These are phyloP conservation scores for Bretziella fagacearum DNA, from an alignment of 2,329 filamentous ascomycete species.

Conservation along the genomic window DNA sequence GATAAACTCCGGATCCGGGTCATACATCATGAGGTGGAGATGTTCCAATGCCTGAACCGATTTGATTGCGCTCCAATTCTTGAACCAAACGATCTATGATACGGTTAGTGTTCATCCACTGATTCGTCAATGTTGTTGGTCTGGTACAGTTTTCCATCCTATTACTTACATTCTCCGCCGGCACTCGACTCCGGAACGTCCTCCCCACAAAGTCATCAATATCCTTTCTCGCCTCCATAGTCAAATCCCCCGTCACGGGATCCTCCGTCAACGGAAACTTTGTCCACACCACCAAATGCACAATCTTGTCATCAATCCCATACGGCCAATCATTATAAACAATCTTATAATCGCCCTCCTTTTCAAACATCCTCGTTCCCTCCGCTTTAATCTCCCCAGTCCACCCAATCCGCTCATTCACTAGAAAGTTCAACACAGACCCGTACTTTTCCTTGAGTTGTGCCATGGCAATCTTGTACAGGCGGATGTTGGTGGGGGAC, in stretches of 20 bases:
- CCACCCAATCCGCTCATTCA: conserved; percentile 57
- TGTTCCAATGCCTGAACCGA: conserved; percentile 79
- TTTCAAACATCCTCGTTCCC: conserved; percentile 7
- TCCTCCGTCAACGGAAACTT: conserved; percentile 70
- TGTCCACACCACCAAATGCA: conserved; percentile 83
- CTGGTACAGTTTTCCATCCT: no score
- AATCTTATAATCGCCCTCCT: conserved; percentile 47
- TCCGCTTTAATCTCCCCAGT: conserved; percentile 15
- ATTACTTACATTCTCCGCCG: neutral
- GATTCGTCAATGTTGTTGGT: no score
- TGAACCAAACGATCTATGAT: conserved; percentile 30
- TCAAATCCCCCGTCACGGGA: conserved; percentile 46
- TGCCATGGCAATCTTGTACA: conserved; percentile 56
- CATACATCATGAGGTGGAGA: conserved; percentile 82
- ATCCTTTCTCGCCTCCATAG: conserved; percentile 39
- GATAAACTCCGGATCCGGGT: conserved; percentile 55
- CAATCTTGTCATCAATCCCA: conserved; percentile 58
- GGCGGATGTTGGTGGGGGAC: conserved; percentile 57
- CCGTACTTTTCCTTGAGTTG: conserved; percentile 50
- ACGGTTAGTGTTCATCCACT: neutral
- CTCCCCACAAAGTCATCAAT: conserved; percentile 55
- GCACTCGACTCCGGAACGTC: conserved; percentile 20
- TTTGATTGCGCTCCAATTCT: conserved; percentile 72
- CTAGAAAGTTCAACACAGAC: conserved; percentile 60
- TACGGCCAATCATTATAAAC: conserved; percentile 92